Evolutionary conservation across 2,329 filamentous ascomycete species (phyloP).

Genomic region (Trichoderma sp.): DNA sequence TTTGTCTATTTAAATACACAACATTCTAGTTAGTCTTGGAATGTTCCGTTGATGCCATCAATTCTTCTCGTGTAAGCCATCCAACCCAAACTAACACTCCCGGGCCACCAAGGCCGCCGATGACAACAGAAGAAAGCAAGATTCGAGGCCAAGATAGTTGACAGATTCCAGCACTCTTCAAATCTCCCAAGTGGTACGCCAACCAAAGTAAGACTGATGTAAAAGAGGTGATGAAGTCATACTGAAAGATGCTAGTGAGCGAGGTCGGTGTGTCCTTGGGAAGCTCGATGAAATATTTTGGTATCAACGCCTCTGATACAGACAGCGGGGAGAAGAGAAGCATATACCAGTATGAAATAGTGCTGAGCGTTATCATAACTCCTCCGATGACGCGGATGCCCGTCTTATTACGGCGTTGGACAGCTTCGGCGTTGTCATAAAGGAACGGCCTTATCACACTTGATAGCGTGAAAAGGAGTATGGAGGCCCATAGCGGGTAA

Average conservation of each 20-base stretch:
- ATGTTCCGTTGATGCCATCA: conserved; percentile 2
- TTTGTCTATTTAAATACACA: not conserved
- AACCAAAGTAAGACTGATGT: conserved; percentile 27
- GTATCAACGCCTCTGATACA: conserved; percentile 25
- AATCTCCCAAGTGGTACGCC: conserved; percentile 25
- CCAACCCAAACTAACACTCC: conserved; percentile 4
- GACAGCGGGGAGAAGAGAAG: conserved; percentile 7
- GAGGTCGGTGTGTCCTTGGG: conserved; percentile 22
- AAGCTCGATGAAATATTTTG: conserved; percentile 25
- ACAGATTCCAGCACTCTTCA: conserved; percentile 24
- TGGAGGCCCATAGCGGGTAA: conserved; percentile 29
- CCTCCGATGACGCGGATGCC: not conserved
- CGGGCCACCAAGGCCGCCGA: conserved; percentile 5
- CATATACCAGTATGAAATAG: conserved; percentile 26
- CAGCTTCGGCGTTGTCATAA: not conserved
- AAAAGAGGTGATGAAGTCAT: conserved; percentile 29
- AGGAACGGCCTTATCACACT: conserved; percentile 5
- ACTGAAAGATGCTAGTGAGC: conserved; percentile 29
- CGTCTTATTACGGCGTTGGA: not conserved
- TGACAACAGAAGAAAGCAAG: not conserved
- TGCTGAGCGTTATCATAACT: conserved; percentile 17
- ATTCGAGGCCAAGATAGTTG: conserved; percentile 15
- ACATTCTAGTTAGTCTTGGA: not conserved
- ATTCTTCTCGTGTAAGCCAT: conserved; percentile 16
- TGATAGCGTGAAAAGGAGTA: conserved; percentile 22